phyloP scores from a whole-genome alignment of 2,329 filamentous ascomycete genomes.

The Tolypocladium tropicale region DNA sequence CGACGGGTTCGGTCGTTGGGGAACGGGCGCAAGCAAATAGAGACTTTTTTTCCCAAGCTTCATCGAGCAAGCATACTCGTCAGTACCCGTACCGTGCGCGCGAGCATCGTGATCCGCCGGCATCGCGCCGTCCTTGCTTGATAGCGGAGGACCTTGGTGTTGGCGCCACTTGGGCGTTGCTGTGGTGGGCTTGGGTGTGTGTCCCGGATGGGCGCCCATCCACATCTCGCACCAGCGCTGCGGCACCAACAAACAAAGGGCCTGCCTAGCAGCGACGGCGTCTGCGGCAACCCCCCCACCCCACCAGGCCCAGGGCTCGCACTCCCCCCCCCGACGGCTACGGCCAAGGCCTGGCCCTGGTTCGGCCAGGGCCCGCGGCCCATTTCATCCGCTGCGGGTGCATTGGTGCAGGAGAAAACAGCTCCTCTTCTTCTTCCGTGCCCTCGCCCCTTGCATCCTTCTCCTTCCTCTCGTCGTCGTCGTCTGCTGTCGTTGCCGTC shows the following conservation, averaged over 20 bases:
- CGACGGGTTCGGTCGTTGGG: not conserved
- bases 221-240: not conserved
- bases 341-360: not conserved
- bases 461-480: conserved; percentile 13
- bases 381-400: not conserved
- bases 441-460: conserved; percentile 13
- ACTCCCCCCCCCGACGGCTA: not conserved
- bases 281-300: not conserved
- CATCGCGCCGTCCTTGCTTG: not conserved
- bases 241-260: not conserved
- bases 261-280: not conserved
- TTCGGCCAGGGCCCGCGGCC: not conserved
- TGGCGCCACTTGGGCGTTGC: not conserved
- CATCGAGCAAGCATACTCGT: not conserved
- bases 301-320: not conserved
- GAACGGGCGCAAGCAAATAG: too few species aligned
- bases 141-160: not conserved
- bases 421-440: not conserved
- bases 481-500: conserved; percentile 14
- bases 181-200: not conserved
- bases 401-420: conserved; percentile 2
- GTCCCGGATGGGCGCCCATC: not conserved
- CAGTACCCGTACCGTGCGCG: not conserved
- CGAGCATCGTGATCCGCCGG: not conserved
- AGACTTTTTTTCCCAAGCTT: not conserved